Evolutionary conservation across 148 eudicot genomes (phyloP), one percentile per base, ranked within the genome.

Genomic region (Bassia scoparia): DNA sequence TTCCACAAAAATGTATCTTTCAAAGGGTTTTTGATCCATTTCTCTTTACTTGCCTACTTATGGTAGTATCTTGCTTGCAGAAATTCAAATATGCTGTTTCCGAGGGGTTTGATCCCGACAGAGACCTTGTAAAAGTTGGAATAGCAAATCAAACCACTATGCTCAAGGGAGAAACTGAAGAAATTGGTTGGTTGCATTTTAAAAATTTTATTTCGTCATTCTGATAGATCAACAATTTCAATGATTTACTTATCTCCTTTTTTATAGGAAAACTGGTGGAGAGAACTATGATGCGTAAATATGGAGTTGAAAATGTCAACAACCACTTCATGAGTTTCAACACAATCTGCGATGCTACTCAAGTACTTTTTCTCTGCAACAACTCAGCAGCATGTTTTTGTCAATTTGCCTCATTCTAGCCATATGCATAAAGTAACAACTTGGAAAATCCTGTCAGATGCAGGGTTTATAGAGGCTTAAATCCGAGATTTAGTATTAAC

Each of bases 121-220:
- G 44, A 71, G 96, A 96, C 82, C 93, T 96, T 63, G 65, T 70
- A 49, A 96, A 87, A 86, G 83, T 80, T 81, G 99, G 99, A 61
- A 90, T 96, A 63, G 99, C 99, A 48, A 96, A 96, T 76, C 99
- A 96, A 81, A 92, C 99, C 71, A 96, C 97, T 13, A 96, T 96
- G 99, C 90, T 96, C 70, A 96, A 92, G 90, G 96, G 97, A 69
- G 99, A 96, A 84, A 96, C 99, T 31, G 99, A 96, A 80, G 99
- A 96, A 74, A 96, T 96, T 70, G 99, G 99, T 92, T 23, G 31
- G 97, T 81, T 72, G 38, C 58, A 33, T 59, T 76, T 72, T 20
- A 30, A 35, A 41, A 34, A 41, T 69, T 63, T 38, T 61, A 15
- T 65, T 48, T 23, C 74, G 23, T 27, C 48, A 31, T 60, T 33